A percentile compares a stretch with the other conserved stretches of the same genome.
Conservation (phyloP, 2,329 filamentous ascomycete genomes). For the Purpureocillium takamizusanense region DNA sequence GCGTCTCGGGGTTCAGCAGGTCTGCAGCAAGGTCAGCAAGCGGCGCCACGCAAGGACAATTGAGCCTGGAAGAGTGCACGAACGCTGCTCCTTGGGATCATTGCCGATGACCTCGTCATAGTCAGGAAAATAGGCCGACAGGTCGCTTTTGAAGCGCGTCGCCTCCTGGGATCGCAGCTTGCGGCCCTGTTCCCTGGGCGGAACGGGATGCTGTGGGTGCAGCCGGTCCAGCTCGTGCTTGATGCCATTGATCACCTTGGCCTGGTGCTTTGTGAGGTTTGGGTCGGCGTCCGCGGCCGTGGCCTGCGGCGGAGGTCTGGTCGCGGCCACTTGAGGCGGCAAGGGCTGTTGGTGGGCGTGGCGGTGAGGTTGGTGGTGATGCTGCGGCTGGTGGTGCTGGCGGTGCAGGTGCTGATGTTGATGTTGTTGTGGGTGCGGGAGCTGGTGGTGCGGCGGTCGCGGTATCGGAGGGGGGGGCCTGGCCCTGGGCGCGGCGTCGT, state of each 20-base stretch:
- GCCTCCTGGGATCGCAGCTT: constrained; percentile 83
- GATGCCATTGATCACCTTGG: constrained; percentile 53
- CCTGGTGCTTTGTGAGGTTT: constrained; percentile 39
- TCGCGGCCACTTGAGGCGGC: constrained; percentile 6
- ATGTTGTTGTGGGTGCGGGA: constrained; percentile 6
- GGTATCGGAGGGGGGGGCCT: constrained; percentile 15
- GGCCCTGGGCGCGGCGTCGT: constrained; percentile 15
- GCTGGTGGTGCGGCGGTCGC: constrained; percentile 11
- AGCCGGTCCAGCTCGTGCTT: constrained; percentile 51
- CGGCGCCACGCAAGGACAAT: background rate
- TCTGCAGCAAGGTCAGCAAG: constrained; percentile 40
- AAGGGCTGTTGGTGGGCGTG: constrained; percentile 2
- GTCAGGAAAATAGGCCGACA: constrained; percentile 83
- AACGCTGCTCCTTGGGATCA: constrained; percentile 69
- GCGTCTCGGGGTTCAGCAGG: constrained; percentile 61
- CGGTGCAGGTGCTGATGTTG: constrained; percentile 5
- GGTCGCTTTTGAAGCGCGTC: constrained; percentile 79
- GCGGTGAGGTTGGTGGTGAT: constrained; percentile 1
- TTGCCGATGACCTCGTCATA: constrained; percentile 93
- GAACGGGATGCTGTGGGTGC: constrained; percentile 37
- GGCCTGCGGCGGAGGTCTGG: constrained; percentile 12
- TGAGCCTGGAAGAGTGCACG: constrained; percentile 18
- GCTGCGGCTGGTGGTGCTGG: constrained; percentile 6
- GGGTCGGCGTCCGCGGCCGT: constrained; percentile 14
- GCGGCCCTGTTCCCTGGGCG: constrained; percentile 50